These are phyloP conservation scores for Fusarium armeniacum DNA, from an alignment of 2,329 filamentous ascomycete species.

Conservation along the genomic window DNA sequence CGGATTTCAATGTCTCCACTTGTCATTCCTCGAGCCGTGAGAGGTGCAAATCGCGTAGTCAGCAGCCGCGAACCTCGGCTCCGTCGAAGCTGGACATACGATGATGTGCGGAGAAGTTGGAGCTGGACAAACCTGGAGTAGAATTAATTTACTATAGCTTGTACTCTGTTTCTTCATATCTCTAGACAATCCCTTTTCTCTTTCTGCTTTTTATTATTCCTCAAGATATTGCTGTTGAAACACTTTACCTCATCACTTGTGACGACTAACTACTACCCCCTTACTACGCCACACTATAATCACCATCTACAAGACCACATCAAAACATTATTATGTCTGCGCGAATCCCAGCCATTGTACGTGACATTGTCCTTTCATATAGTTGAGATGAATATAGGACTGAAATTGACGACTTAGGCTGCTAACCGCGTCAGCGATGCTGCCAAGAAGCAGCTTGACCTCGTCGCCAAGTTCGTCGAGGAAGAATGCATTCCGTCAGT, in stretches of 20 bases:
- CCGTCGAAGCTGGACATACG: slow-evolving; percentile 36
- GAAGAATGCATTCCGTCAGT: slow-evolving; percentile 89
- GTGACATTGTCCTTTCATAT: slow-evolving; percentile 9
- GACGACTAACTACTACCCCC: slow-evolving; percentile 12
- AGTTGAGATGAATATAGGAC: background rate
- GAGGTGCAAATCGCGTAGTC: slow-evolving; percentile 28
- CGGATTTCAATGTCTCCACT: slow-evolving; percentile 44
- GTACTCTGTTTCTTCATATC: slow-evolving; percentile 31
- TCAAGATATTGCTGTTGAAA: slow-evolving; percentile 6
- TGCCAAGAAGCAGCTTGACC: slow-evolving; percentile 85
- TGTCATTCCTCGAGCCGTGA: slow-evolving; percentile 20
- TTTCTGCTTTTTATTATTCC: background rate
- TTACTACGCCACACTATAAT: slow-evolving; percentile 6
- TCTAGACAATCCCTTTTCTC: background rate
- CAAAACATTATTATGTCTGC: slow-evolving; percentile 49
- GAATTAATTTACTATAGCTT: slow-evolving; percentile 17
- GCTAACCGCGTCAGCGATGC: slow-evolving; percentile 79
- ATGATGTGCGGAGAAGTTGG: slow-evolving; percentile 49
- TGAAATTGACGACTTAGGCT: slow-evolving; percentile 54
- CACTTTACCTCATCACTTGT: slow-evolving; percentile 3
- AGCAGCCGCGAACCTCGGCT: slow-evolving; percentile 48
- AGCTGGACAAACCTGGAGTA: slow-evolving; percentile 40
- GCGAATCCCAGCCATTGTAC: slow-evolving; percentile 54
- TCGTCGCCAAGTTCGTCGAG: slow-evolving; percentile 95
- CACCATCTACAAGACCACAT: slow-evolving; percentile 19